These are phyloP conservation scores for Dacryopinax primogenitus DNA, from an alignment of 768 basidiomycete genomes.

Conservation along the genomic window DNA sequence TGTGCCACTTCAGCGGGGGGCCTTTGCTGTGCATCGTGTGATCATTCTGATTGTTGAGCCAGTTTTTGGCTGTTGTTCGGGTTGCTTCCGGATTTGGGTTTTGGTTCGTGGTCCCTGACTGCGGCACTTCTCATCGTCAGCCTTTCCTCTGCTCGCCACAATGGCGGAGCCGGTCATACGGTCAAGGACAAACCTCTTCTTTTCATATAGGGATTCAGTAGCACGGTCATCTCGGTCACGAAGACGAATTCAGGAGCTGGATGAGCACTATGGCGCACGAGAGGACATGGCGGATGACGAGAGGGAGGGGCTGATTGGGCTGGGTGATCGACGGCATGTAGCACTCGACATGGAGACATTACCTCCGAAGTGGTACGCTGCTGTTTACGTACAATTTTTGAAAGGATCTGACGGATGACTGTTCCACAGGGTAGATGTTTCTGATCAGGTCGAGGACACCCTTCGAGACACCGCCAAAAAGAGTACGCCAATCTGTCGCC, in stretches of 20 bases:
- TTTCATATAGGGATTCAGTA: constrained; percentile 78
- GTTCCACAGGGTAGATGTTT: constrained; percentile 60
- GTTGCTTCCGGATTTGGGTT: constrained; percentile 8
- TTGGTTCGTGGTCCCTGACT: constrained; percentile 4
- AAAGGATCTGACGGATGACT: constrained; percentile 13
- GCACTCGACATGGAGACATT: constrained; percentile 42
- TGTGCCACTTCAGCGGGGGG: no score
- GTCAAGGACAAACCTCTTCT: constrained; percentile 82
- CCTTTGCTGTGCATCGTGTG: no score
- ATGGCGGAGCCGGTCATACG: constrained; percentile 38
- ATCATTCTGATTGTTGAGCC: constrained; percentile 68
- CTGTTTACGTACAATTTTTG: constrained; percentile 16
- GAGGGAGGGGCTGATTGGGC: constrained; percentile 47
- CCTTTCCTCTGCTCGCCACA: not conserved
- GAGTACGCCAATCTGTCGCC: constrained; percentile 31
- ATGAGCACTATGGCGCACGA: constrained; percentile 32
- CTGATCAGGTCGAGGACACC: constrained; percentile 77
- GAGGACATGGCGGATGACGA: constrained; percentile 34
- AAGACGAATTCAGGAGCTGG: constrained; percentile 30
- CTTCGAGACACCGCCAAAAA: constrained; percentile 60
- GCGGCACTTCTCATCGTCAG: not conserved
- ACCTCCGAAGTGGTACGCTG: constrained; percentile 72
- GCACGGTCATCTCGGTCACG: constrained; percentile 25
- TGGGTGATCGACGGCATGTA: constrained; percentile 27
- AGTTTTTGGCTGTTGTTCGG: constrained; percentile 59